Conservation (phyloP, 2,329 filamentous ascomycete genomes). For the Cercospora janseana region DNA sequence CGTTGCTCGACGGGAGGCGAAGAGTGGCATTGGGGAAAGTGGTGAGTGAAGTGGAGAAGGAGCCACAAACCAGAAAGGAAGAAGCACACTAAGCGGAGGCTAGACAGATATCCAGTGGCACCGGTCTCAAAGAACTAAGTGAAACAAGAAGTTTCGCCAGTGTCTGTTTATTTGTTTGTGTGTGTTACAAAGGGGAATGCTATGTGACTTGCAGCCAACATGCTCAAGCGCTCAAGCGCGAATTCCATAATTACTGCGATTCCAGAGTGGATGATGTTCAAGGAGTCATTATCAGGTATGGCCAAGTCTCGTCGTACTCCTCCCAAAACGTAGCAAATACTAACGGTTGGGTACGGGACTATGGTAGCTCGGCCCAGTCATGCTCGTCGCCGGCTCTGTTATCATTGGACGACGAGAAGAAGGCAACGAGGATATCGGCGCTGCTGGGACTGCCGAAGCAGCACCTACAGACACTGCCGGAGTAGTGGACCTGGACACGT, state of each 20-base stretch:
- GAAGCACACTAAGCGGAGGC: too few relatives aligned
- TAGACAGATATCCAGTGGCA: too few relatives aligned
- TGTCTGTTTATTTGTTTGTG: too few relatives aligned
- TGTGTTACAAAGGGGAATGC: too few relatives aligned
- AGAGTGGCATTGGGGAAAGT: too few relatives aligned
- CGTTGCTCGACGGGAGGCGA: background rate
- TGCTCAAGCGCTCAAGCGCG: constrained; percentile 77
- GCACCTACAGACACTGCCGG: constrained; percentile 24
- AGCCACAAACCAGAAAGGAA: too few relatives aligned
- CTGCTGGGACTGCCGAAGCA: constrained; percentile 25
- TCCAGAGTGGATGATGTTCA: constrained; percentile 67
- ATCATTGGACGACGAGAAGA: constrained; percentile 72
- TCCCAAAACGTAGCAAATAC: too few relatives aligned
- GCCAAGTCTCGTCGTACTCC: too few relatives aligned
- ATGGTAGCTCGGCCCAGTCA: constrained; percentile 72
- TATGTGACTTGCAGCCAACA: constrained; percentile 71
- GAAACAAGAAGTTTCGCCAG: too few relatives aligned
- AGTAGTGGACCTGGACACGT: constrained; percentile 17
- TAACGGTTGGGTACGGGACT: too few relatives aligned
- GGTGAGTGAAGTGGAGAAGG: too few relatives aligned
- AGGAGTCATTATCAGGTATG: constrained; percentile 62
- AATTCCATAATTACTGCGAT: constrained; percentile 79
- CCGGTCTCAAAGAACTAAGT: too few relatives aligned
- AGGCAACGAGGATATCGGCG: constrained; percentile 36
- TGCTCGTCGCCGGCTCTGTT: constrained; percentile 74